These are phyloP conservation scores for Lumnitzera racemosa DNA, from an alignment of 345 rosid species.

Conservation along the genomic window DNA sequence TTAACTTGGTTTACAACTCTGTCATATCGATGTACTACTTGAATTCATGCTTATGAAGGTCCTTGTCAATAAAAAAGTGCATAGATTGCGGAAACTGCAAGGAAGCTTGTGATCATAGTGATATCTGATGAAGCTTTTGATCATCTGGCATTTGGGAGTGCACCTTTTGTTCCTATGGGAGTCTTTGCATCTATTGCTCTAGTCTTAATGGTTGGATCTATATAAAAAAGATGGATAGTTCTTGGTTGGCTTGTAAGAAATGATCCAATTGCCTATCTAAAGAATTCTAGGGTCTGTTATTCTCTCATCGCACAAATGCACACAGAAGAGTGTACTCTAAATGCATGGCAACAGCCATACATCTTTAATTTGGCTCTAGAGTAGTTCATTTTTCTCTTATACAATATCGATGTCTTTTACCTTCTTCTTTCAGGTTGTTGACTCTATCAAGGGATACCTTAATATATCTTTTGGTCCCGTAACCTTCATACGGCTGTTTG, in stretches of 20 bases:
- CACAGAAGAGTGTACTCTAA: no score
- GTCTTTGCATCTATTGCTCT: slow-evolving; percentile 47
- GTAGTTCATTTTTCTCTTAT: neutral
- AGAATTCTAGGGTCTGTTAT: slow-evolving; percentile 37
- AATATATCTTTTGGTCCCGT: slow-evolving; percentile 29
- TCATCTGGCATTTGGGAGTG: slow-evolving; percentile 46
- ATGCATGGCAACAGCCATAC: no score
- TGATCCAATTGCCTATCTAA: slow-evolving; percentile 49
- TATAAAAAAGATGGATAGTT: slow-evolving; percentile 72
- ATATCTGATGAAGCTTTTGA: slow-evolving; percentile 63
- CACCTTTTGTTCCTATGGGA: slow-evolving; percentile 62
- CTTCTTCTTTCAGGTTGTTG: slow-evolving; percentile 24
- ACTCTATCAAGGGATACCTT: slow-evolving; percentile 28
- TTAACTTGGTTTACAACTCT: neutral
- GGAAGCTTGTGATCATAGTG: slow-evolving; percentile 57
- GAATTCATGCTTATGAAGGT: neutral
- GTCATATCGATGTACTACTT: neutral
- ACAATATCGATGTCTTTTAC: neutral
- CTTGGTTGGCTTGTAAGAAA: slow-evolving; percentile 65
- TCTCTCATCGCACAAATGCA: neutral
- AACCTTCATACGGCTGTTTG: slow-evolving; percentile 44
- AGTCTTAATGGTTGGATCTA: slow-evolving; percentile 52
- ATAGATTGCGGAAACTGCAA: slow-evolving; percentile 53
- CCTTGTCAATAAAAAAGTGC: no score
- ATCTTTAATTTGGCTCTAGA: neutral